Percentiles rank a stretch among this genome's conserved stretches.
phyloP scores from a whole-genome alignment of 1,284 basidiomycete genomes.

The Pholiota adiposa region DNA sequence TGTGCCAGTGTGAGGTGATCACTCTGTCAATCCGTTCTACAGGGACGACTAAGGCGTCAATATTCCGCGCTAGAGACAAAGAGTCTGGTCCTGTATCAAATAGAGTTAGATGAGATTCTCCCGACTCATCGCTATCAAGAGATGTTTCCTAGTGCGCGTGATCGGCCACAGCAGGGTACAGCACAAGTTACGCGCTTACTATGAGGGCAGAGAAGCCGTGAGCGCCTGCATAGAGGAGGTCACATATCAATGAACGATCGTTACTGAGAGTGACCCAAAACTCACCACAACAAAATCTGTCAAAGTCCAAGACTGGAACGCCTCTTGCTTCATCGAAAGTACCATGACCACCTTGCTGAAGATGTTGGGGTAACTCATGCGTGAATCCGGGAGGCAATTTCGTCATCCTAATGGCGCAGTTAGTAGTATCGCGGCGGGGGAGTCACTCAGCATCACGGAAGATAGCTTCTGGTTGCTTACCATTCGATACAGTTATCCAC shows the following conservation, averaged over 20 bases:
- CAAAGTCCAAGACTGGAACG: constrained; percentile 71
- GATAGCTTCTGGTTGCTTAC: constrained; percentile 35
- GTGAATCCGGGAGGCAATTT: constrained; percentile 78
- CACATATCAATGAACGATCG: not conserved
- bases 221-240: constrained; percentile 51
- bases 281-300: constrained; percentile 78
- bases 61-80: constrained; percentile 70
- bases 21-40: constrained; percentile 62
- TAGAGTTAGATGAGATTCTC: constrained; percentile 53
- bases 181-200: constrained; percentile 44
- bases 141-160: constrained; percentile 55
- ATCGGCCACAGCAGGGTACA: not conserved
- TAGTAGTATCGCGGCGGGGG: no score
- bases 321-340: constrained; percentile 57
- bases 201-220: constrained; percentile 83
- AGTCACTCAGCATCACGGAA: not conserved
- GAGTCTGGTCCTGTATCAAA: constrained; percentile 86
- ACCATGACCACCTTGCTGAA: constrained; percentile 49
- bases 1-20: constrained; percentile 83
- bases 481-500: constrained; percentile 84
- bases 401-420: constrained; percentile 70
- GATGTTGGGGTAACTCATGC: constrained; percentile 70
- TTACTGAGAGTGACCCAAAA: no score
- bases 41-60: constrained; percentile 60
- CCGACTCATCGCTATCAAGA: constrained; percentile 42